These are phyloP conservation scores for Pyrus bretschneideri DNA, from an alignment of 306 rosid genomes.

Conservation along the genomic window DNA sequence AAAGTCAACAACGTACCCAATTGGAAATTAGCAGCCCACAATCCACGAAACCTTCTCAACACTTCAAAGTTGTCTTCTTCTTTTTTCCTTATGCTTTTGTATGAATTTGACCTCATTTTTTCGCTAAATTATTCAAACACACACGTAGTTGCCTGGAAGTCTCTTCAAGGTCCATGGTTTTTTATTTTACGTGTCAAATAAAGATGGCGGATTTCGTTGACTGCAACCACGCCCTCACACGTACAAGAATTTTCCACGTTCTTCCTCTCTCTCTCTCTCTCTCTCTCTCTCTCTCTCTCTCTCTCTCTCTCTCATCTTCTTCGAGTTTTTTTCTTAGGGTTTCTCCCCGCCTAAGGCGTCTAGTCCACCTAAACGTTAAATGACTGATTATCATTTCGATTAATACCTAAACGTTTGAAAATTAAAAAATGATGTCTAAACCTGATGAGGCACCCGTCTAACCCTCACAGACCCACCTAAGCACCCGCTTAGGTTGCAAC, in stretches of 20 bases:
- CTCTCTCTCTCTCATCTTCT: background rate
- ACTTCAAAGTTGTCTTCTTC: background rate
- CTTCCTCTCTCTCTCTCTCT: background rate
- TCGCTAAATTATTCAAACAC: background rate
- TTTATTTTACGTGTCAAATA: slow-evolving; percentile 54
- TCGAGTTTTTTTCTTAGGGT: background rate
- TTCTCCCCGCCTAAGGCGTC: background rate
- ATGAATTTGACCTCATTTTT: slow-evolving; percentile 17
- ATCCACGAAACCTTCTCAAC: slow-evolving; percentile 7
- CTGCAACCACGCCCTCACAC: slow-evolving; percentile 7
- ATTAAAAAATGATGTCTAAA: too few relatives aligned
- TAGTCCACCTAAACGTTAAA: too few relatives aligned
- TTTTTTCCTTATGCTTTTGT: background rate
- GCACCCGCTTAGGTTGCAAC: too few relatives aligned
- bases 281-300: background rate
- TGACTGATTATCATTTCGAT: too few relatives aligned
- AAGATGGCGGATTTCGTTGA: slow-evolving; percentile 65
- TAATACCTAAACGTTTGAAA: too few relatives aligned
- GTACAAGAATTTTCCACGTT: slow-evolving; percentile 16
- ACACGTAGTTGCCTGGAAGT: slow-evolving; percentile 53
- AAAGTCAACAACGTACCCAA: slow-evolving; percentile 47
- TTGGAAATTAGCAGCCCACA: slow-evolving; percentile 12
- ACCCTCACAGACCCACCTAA: too few relatives aligned
- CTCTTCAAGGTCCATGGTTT: slow-evolving; percentile 28
- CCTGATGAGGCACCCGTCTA: too few relatives aligned